Base-by-base conservation (phyloP, 1,284 basidiomycete species). In the Sanguinoderma infundibulare region DNA sequence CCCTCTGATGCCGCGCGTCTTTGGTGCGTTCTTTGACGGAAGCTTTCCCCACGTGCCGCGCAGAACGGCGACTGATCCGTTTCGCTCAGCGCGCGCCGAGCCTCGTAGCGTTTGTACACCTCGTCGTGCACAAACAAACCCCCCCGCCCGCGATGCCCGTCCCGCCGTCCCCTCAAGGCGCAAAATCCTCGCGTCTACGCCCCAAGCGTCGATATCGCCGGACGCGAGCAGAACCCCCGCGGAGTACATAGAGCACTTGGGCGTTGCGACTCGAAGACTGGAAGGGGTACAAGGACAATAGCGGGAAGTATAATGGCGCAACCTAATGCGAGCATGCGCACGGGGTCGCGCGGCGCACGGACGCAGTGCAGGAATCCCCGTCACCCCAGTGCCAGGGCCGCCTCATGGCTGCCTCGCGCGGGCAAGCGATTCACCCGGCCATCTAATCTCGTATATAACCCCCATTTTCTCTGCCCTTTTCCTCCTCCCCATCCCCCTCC, bases 391-490 rank as follows among this genome's bases (percentile, higher is more conserved):
- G 46, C 60, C 52, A 58, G 62, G 57, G 53, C 56, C 58, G 80
- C 81, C 81, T 83, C 82, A 77, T 82, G 82, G 68, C 74, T 69
- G 76, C 79, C 81, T 76, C 75, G 70, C 76, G 72, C 71, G 70
- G 69, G 69, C 69, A 63, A 61, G 61, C 70, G 67, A 66, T 60
- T 44, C 54, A 55, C 52, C 61, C 54, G 61, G 40, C 56, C 74
- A 78, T 77, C 74, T 76, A 76, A 80, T 79, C 78, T 26, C 47
- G 8, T 81, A 83, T 83, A 83, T 79, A 82, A 81, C 64, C 76
- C 32, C 53, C 49, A 28, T 55, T 67, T 68, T 64, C 49, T 42
- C 49, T 55, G 61, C 28, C 50, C 57, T 62, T 64, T 60, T 56
- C 56, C 57, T 63, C 58, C 59, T 55, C 61, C 50, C 44, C 64